Base-by-base conservation (phyloP, 805 yeast genomes). In the Candida ascalaphidarum region DNA sequence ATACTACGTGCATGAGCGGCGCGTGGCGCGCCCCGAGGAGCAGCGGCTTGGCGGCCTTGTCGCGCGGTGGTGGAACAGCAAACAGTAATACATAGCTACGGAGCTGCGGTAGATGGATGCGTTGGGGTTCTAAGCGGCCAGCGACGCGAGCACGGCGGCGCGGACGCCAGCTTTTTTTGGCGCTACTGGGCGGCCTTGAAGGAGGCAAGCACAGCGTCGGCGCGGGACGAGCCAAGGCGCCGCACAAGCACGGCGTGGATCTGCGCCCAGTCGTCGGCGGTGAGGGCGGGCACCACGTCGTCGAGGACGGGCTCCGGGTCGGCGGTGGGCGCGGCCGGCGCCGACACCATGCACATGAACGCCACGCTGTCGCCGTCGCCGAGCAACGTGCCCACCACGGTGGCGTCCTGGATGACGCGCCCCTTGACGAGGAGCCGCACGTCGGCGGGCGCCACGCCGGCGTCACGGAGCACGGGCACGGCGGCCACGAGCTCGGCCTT, bases 1-100 rank as follows among this genome's bases (percentile, higher is more conserved):
- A 4, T 81, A 75, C 48, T 77, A 70, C 37, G 54, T 75, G 7
- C 75, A 77, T 38, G 94, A 81, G 46, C 53, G 46, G 34, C 61
- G 81, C 39, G 63, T 63, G 1, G 72, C 70, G 3, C 61, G 82
- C 39, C 64, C 65, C 19, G 66, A 64, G 28, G 85, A 83, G 9
- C 84, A 77, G 35, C 52, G 67, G 2, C 51, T 81, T 42, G 65
- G 68, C 36, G 81, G n/a, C n/a, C n/a, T n/a, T n/a, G n/a, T n/a
- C n/a, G n/a, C n/a, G n/a, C n/a, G n/a, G n/a, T n/a, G n/a, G n/a
- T n/a, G n/a, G n/a, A n/a, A n/a, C n/a, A n/a, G n/a, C n/a, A n/a
- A n/a, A n/a, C n/a, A n/a, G n/a, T n/a, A n/a, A n/a, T n/a, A n/a
- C n/a, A n/a, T n/a, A n/a, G n/a, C n/a, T n/a, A n/a, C n/a, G n/a